A percentile compares a stretch with the other conserved stretches of the same genome.
Evolutionary conservation across 768 basidiomycete species (phyloP).

Genomic region (Russula ochroleuca): DNA sequence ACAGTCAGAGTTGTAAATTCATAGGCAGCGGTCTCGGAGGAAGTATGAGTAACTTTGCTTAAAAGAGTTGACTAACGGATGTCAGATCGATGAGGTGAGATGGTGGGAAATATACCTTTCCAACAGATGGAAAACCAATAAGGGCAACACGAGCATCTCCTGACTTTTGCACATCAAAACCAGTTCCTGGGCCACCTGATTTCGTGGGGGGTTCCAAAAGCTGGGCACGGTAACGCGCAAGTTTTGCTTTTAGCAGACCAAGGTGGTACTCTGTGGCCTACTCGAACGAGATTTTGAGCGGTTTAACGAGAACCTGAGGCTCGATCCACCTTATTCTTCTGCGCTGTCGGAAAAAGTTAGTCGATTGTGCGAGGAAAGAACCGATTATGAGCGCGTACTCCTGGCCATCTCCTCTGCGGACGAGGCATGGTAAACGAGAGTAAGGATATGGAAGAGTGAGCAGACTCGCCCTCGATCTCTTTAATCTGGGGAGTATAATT

Average conservation of each 20-base stretch:
- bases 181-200: conserved; percentile 71
- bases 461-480: conserved; percentile 82
- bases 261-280: conserved; percentile 94
- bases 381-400: conserved; percentile 51
- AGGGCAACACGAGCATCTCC: conserved; percentile 89
- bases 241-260: conserved; percentile 89
- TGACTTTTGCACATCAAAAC: conserved; percentile 83
- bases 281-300: conserved; percentile 10
- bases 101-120: conserved; percentile 50
- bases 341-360: conserved; percentile 46
- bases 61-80: conserved; percentile 75
- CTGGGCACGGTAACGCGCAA: conserved; percentile 91
- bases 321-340: conserved; percentile 83
- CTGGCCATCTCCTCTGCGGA: conserved; percentile 90
- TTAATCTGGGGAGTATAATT: conserved; percentile 60
- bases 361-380: conserved; percentile 1
- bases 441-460: background rate
- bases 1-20: conserved; percentile 93
- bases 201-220: conserved; percentile 89
- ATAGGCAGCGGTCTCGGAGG: conserved; percentile 84
- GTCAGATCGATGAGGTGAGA: conserved; percentile 12
- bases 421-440: background rate
- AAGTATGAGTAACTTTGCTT: conserved; percentile 87
- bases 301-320: background rate
- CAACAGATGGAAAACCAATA: conserved; percentile 95